Percentiles rank a stretch among this genome's conserved stretches.
phyloP scores from a whole-genome alignment of 2,329 filamentous ascomycete genomes.

The Colletotrichum zoysiae region DNA sequence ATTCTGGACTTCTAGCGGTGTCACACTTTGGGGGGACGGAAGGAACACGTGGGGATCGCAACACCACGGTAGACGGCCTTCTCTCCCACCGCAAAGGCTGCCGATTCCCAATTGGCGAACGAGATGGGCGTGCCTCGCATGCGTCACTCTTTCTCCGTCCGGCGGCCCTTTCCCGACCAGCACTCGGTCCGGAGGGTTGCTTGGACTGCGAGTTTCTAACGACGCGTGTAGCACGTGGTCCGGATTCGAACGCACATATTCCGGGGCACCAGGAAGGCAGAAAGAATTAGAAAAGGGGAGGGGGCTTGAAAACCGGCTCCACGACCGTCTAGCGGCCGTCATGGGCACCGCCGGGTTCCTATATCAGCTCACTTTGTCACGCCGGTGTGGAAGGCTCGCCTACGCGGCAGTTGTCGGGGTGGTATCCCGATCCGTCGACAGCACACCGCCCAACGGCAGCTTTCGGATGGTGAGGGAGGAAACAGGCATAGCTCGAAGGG shows the following conservation, averaged over 20 bases:
- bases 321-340: slow-evolving; percentile 1
- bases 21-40: not conserved
- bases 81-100: not conserved
- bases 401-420: not conserved
- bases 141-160: no score
- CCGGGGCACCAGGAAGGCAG: not conserved
- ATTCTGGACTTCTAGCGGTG: not conserved
- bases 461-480: not conserved
- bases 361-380: not conserved
- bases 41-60: not conserved
- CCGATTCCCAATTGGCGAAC: not conserved
- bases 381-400: not conserved
- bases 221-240: not conserved
- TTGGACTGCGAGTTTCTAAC: not conserved
- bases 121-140: not conserved
- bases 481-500: not conserved
- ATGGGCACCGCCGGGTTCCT: not conserved
- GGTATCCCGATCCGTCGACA: slow-evolving; percentile 1
- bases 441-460: not conserved
- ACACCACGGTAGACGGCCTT: not conserved
- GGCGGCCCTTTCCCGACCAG: not conserved
- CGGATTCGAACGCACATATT: not conserved
- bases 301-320: not conserved
- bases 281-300: not conserved
- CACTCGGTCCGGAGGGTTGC: not conserved